A percentile compares a stretch with the other conserved stretches of the same genome.
Evolutionary conservation across 345 rosid species (phyloP).

Genomic region (Firmiana major): DNA sequence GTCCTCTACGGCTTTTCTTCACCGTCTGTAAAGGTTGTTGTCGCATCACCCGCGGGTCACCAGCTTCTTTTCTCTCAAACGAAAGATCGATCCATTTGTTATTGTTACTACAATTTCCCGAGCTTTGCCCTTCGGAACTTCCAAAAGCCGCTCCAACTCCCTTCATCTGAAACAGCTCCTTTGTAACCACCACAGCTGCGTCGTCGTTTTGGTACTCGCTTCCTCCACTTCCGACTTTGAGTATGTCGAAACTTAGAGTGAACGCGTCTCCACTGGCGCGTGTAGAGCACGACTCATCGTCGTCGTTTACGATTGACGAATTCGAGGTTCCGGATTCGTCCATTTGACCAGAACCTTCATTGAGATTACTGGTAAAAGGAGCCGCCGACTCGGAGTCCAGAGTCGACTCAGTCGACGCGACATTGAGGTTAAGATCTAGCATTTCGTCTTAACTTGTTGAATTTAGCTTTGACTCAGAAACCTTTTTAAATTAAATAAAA

Average conservation of each 20-base stretch:
- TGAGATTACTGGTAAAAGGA: constrained; percentile 27
- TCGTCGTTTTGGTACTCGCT: constrained; percentile 23
- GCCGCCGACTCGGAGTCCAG: constrained; percentile 39
- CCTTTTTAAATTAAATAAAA: background rate
- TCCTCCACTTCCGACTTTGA: constrained; percentile 45
- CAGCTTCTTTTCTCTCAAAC: constrained; percentile 29
- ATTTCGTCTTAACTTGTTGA: constrained; percentile 23
- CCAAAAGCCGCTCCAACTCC: constrained; percentile 25
- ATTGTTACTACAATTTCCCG: constrained; percentile 22
- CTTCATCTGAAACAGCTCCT: constrained; percentile 59
- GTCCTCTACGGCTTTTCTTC: constrained; percentile 93
- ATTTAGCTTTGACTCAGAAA: constrained; percentile 3
- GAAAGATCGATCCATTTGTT: constrained; percentile 53
- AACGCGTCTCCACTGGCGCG: constrained; percentile 36
- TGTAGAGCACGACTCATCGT: constrained; percentile 68
- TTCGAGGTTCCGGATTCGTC: constrained; percentile 78
- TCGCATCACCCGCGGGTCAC: constrained; percentile 37
- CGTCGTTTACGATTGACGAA: constrained; percentile 81
- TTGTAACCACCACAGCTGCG: constrained; percentile 31
- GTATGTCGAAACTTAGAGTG: constrained; percentile 63
- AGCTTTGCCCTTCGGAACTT: constrained; percentile 34
- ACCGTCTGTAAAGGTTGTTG: constrained; percentile 45
- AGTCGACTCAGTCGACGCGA: constrained; percentile 53
- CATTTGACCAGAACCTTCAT: constrained; percentile 40
- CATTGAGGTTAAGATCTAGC: constrained; percentile 88